These are phyloP conservation scores for Penicillium flavigenum DNA, from an alignment of 495 filamentous ascomycete genomes.

Conservation along the genomic window DNA sequence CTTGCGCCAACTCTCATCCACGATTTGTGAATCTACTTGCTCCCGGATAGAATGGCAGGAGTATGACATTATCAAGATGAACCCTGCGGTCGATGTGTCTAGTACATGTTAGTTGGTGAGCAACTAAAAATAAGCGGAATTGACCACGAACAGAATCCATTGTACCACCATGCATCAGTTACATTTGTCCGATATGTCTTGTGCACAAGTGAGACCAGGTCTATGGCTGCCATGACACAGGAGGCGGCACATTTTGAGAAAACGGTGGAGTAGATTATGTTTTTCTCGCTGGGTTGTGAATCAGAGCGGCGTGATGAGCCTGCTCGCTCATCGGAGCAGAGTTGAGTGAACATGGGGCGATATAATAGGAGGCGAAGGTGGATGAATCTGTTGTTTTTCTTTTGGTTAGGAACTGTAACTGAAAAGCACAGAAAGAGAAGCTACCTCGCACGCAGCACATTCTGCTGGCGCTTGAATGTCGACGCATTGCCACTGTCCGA, in stretches of 20 bases:
- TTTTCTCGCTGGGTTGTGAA: conserved; percentile 15
- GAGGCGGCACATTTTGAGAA: conserved; percentile 37
- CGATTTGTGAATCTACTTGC: conserved; percentile 16
- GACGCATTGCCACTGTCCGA: conserved; percentile 11
- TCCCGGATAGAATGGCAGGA: conserved; percentile 29
- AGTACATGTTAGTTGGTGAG: neutral
- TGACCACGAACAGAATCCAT: conserved; percentile 41
- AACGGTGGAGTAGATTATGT: conserved; percentile 39
- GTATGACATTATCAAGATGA: conserved; percentile 43
- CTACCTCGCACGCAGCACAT: conserved; percentile 44
- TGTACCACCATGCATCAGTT: conserved; percentile 51
- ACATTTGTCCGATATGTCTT: conserved; percentile 37
- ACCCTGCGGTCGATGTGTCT: conserved; percentile 45
- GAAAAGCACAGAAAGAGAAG: neutral
- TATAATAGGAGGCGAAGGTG: conserved; percentile 47
- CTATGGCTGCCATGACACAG: conserved; percentile 41
- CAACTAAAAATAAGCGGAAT: neutral
- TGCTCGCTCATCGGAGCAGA: conserved; percentile 38
- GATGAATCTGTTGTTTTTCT: conserved; percentile 33
- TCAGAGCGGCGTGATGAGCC: conserved; percentile 15
- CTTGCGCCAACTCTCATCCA: conserved; percentile 33
- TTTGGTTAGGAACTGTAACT: conserved; percentile 3
- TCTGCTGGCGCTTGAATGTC: conserved; percentile 39
- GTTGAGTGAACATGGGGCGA: conserved; percentile 47
- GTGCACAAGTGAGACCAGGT: conserved; percentile 40